Conservation (phyloP, 164 flowering plant species). For the Nymphaea colorata region DNA sequence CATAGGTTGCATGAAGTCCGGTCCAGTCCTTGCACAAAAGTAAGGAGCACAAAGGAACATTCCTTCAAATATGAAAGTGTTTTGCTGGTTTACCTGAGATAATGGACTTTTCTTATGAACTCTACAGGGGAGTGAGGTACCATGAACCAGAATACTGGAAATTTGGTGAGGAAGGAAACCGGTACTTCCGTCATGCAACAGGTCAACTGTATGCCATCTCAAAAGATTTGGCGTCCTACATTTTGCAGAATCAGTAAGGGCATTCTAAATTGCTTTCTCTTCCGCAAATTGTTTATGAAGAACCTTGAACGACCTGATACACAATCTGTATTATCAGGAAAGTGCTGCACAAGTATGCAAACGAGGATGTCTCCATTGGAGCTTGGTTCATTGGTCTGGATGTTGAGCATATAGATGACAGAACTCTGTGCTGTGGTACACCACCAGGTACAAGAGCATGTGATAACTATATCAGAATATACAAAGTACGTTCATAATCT, state of each 20-base stretch:
- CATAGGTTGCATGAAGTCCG: slow-evolving; percentile 84
- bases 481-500: too few species aligned
- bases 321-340: slow-evolving; percentile 25
- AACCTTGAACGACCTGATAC: not conserved
- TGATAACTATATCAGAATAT: too few species aligned
- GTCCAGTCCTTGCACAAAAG: slow-evolving; percentile 61
- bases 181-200: slow-evolving; percentile 72
- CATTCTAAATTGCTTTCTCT: not conserved
- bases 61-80: not conserved
- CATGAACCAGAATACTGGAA: slow-evolving; percentile 76
- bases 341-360: slow-evolving; percentile 72
- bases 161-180: slow-evolving; percentile 60
- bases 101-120: too few species aligned
- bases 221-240: slow-evolving; percentile 52
- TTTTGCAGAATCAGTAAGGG: slow-evolving; percentile 45
- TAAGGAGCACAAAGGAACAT: slow-evolving; percentile 15
- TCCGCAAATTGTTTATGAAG: not conserved
- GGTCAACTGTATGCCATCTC: slow-evolving; percentile 72
- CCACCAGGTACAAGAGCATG: slow-evolving; percentile 46
- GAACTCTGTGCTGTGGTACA: slow-evolving; percentile 72
- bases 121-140: slow-evolving; percentile 51
- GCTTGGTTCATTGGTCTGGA: slow-evolving; percentile 88
- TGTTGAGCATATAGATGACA: slow-evolving; percentile 70
- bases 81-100: too few species aligned
- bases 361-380: slow-evolving; percentile 88